Percentiles rank a stretch among this genome's conserved stretches.
phyloP scores from a whole-genome alignment of 495 filamentous ascomycete species.

The Chaetomium tenue region DNA sequence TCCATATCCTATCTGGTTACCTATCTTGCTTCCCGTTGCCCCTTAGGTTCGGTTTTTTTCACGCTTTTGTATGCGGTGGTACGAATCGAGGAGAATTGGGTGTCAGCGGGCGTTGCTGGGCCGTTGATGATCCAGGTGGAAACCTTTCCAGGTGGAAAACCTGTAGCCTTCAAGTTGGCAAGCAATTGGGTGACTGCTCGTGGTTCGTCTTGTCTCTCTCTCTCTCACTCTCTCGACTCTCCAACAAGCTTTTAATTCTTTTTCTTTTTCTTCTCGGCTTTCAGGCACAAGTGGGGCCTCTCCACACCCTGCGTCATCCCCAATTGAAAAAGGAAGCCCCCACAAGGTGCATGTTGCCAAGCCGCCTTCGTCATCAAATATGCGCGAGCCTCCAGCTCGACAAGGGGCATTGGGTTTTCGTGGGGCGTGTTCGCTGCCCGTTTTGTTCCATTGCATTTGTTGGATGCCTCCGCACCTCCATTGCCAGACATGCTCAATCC shows the following conservation, averaged over 20 bases:
- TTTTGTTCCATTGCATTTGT: conserved; percentile 1
- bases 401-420: conserved; percentile 10
- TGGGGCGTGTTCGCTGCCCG: background rate
- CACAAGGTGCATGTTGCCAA: conserved; percentile 8
- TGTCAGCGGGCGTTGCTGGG: background rate
- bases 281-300: conserved; percentile 16
- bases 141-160: no score
- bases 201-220: background rate
- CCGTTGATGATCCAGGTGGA: no score
- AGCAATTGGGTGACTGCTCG: background rate
- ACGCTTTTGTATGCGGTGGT: no score
- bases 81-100: background rate
- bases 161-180: background rate
- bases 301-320: conserved; percentile 18
- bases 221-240: no score
- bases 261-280: background rate
- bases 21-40: no score
- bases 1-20: no score
- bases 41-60: background rate
- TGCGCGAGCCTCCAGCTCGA: conserved; percentile 19
- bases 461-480: background rate
- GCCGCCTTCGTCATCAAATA: conserved; percentile 7
- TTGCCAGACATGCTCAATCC: background rate
- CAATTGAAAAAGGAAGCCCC: background rate
- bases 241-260: background rate